phyloP scores from a whole-genome alignment of 163 green algal species.

The Coccomyxa subellipsoidea region DNA sequence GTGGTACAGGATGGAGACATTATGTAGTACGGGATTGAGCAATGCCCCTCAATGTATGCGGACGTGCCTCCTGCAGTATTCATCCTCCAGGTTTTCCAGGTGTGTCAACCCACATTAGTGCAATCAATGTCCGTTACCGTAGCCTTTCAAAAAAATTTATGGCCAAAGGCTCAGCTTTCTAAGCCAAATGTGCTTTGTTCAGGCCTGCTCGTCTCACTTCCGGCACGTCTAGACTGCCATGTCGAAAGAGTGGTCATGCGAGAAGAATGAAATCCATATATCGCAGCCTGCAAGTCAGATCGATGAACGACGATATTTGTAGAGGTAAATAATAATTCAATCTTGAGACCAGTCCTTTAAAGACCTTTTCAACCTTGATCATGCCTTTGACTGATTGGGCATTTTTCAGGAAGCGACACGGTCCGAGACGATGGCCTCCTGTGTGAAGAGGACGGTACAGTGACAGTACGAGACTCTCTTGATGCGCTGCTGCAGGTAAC shows the following conservation, averaged over 20 bases:
- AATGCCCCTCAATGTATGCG: too few species aligned
- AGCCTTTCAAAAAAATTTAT: too few species aligned
- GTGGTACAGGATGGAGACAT: too few species aligned
- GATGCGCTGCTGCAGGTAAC: slow-evolving; percentile 59
- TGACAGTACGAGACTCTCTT: slow-evolving; percentile 65
- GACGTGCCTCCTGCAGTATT: too few species aligned
- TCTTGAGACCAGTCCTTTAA: too few species aligned
- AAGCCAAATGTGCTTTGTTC: not conserved
- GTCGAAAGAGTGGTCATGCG: not conserved
- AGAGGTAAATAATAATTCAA: not conserved
- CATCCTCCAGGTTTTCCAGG: too few species aligned
- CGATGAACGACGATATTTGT: not conserved
- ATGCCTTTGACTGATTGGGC: not conserved
- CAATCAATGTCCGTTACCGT: too few species aligned
- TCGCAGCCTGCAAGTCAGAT: not conserved
- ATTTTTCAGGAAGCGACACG: not conserved
- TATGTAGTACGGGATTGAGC: too few species aligned
- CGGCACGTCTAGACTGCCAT: not conserved
- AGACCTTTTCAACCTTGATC: too few species aligned
- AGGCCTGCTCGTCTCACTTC: not conserved
- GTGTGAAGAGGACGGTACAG: slow-evolving; percentile 52
- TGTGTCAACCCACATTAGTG: too few species aligned
- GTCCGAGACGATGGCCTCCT: not conserved
- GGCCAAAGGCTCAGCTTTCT: too few species aligned
- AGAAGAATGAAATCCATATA: not conserved